These are phyloP conservation scores for Nakazawaea ishiwadae DNA, from an alignment of 805 yeast genomes.

Conservation along the genomic window DNA sequence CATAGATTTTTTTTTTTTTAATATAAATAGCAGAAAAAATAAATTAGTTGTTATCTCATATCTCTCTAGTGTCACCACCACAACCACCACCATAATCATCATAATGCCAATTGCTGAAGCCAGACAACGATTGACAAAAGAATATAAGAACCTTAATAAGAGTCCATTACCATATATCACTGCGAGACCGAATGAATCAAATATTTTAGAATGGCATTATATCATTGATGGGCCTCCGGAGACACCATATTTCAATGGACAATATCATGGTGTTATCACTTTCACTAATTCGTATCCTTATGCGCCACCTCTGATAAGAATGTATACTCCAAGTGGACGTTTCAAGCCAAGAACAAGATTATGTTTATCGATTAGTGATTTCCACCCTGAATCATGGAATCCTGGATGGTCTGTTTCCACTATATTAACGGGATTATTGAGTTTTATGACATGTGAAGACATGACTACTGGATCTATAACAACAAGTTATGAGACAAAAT, in stretches of 20 bases:
- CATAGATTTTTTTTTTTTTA: too few relatives aligned
- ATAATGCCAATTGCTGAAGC: conserved; percentile 10
- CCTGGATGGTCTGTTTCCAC: conserved; percentile 96
- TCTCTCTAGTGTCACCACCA: too few relatives aligned
- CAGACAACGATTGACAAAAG: conserved; percentile 55
- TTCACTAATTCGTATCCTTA: conserved; percentile 87
- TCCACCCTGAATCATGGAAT: conserved; percentile 93
- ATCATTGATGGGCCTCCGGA: conserved; percentile 88
- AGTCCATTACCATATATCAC: conserved; percentile 81
- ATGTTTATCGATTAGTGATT: conserved; percentile 91
- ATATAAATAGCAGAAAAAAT: too few relatives aligned
- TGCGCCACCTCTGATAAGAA: conserved; percentile 85
- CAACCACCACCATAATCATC: too few relatives aligned
- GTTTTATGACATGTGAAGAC: conserved; percentile 90
- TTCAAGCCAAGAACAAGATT: conserved; percentile 76
- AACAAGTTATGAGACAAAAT: conserved; percentile 56
- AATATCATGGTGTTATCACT: conserved; percentile 81
- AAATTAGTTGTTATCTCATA: too few relatives aligned
- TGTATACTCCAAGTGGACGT: conserved; percentile 88
- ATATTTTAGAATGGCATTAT: conserved; percentile 92
- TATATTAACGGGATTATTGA: conserved; percentile 77
- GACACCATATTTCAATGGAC: conserved; percentile 83
- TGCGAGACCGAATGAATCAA: conserved; percentile 84
- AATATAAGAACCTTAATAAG: conserved; percentile 70
- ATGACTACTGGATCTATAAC: conserved; percentile 77